Conservation (phyloP, 352 stramenopile genomes). For the Phytophthora rubi region DNA sequence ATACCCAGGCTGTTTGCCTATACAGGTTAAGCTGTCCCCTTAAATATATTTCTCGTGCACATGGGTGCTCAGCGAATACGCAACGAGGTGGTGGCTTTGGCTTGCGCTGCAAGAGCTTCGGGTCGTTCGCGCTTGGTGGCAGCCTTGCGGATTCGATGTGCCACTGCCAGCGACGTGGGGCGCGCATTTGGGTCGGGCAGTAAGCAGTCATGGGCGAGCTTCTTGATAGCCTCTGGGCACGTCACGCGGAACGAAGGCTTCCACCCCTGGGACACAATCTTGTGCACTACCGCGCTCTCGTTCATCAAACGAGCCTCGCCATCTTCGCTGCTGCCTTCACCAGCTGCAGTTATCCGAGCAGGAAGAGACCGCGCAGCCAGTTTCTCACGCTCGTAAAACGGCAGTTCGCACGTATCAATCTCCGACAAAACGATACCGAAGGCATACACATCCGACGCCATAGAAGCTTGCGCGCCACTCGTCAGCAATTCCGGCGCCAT, state of each 20-base stretch:
- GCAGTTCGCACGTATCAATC: constrained; percentile 73
- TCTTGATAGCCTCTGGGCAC: constrained; percentile 52
- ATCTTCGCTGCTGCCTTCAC: constrained; percentile 31
- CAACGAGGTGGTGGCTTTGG: constrained; percentile 32
- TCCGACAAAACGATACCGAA: constrained; percentile 85
- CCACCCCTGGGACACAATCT: constrained; percentile 58
- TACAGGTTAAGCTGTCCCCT: background rate
- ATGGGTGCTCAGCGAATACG: constrained; percentile 27
- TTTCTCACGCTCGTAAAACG: constrained; percentile 54
- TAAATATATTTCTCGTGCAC: constrained; percentile 17
- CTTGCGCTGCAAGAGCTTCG: constrained; percentile 39
- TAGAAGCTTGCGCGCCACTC: constrained; percentile 65
- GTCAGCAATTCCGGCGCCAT: constrained; percentile 87
- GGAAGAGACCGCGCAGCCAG: constrained; percentile 9
- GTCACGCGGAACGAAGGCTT: constrained; percentile 52
- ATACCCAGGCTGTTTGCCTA: background rate
- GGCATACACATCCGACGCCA: constrained; percentile 89
- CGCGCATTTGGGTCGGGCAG: constrained; percentile 39
- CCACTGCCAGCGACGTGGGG: constrained; percentile 53
- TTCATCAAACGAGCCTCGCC: constrained; percentile 24
- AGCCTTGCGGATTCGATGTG: constrained; percentile 57
- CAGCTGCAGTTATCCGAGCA: constrained; percentile 14
- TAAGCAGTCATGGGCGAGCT: constrained; percentile 59
- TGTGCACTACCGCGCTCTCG: constrained; percentile 55
- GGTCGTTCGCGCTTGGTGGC: constrained; percentile 33